Conservation (phyloP, 2,329 filamentous ascomycete genomes). For the Trichoderma hamatum region DNA sequence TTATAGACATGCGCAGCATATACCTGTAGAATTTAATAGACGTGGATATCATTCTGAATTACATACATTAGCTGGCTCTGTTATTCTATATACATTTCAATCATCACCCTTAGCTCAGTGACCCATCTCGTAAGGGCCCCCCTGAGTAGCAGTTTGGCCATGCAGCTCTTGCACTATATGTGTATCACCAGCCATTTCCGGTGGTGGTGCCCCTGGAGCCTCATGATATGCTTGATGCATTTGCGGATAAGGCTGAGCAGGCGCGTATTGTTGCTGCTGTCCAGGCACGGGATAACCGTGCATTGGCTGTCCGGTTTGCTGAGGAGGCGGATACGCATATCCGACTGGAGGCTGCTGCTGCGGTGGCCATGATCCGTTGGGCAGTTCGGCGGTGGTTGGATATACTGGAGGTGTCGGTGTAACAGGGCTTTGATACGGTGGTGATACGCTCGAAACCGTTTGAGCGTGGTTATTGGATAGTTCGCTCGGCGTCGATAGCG, state of each 20-base stretch:
- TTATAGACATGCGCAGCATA: neutral
- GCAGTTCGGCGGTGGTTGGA: neutral
- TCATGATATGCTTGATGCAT: conserved; percentile 18
- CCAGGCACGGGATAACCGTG: neutral
- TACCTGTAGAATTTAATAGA: conserved; percentile 3
- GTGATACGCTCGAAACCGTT: conserved; percentile 7
- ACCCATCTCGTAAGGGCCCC: conserved; percentile 17
- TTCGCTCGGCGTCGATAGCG: conserved; percentile 7
- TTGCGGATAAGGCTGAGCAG: neutral
- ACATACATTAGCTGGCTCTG: neutral
- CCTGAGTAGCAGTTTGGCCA: neutral
- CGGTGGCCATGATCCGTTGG: conserved; percentile 6
- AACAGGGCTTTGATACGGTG: conserved; percentile 4
- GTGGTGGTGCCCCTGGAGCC: neutral
- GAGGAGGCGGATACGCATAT: conserved; percentile 9
- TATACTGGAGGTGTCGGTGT: conserved; percentile 10
- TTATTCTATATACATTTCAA: neutral
- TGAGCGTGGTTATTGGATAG: neutral
- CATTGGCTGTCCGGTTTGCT: neutral
- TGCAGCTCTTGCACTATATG: conserved; percentile 21
- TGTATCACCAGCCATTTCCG: conserved; percentile 12
- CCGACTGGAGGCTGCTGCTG: conserved; percentile 5
- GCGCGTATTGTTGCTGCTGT: neutral
- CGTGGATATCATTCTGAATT: conserved; percentile 17
- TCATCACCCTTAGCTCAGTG: neutral